Conservation (phyloP, 2,329 filamentous ascomycete genomes). For the Cordyceps javanica region DNA sequence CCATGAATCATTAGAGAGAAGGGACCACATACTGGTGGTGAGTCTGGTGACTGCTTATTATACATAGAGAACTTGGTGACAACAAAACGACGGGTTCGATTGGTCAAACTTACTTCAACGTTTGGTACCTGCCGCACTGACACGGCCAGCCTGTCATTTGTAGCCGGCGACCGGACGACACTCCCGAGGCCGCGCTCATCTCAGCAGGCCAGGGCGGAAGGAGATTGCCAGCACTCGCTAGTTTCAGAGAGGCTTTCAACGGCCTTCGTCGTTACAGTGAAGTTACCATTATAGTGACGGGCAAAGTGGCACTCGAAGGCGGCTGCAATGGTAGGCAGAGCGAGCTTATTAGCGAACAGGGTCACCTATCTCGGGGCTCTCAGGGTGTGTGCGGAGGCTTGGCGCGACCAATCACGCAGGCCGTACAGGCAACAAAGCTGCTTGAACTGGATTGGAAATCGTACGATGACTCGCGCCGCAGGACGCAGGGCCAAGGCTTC, state of each 20-base stretch:
- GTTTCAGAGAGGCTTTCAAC: not conserved
- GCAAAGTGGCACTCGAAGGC: not conserved
- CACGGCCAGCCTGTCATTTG: not conserved
- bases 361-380: not conserved
- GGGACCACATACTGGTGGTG: no score
- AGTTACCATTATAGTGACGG: no score
- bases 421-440: not conserved
- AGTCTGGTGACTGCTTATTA: no score
- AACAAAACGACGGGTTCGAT: not conserved
- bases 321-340: not conserved
- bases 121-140: not conserved
- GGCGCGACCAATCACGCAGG: not conserved
- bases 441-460: slow-evolving; percentile 2
- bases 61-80: no score
- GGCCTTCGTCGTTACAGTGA: not conserved
- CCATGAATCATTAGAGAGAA: no score
- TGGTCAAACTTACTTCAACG: not conserved
- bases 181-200: not conserved
- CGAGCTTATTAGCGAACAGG: not conserved
- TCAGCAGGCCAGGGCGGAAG: no score
- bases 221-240: not conserved
- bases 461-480: slow-evolving; percentile 1
- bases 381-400: not conserved
- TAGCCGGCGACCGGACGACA: not conserved
- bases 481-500: not conserved